These are phyloP conservation scores for Rheum nobile DNA, from an alignment of 148 eudicot species.

Conservation along the genomic window DNA sequence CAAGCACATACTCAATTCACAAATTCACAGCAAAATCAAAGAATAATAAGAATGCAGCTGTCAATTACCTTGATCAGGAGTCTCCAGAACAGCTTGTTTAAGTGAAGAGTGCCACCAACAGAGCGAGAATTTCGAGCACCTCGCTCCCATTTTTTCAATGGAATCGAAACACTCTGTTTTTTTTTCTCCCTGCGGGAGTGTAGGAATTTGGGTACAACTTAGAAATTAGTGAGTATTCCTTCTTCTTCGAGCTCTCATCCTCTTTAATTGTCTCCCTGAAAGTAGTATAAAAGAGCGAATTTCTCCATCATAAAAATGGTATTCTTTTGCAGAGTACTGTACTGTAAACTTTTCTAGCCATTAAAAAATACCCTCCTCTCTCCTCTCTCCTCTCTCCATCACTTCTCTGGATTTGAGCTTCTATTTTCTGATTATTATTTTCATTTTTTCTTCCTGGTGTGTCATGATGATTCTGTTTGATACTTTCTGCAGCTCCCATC, in stretches of 20 bases:
- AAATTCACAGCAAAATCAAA: neutral
- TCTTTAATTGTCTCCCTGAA: neutral
- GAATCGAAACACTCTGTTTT: neutral
- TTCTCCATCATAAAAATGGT: conserved; percentile 9
- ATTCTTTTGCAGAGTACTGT: conserved; percentile 2
- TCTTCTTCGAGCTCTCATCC: neutral
- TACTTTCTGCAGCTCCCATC: conserved; percentile 1
- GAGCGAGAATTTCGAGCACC: conserved; percentile 48
- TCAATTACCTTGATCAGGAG: conserved; percentile 25
- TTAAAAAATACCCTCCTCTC: neutral
- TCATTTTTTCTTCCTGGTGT: neutral
- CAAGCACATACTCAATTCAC: neutral
- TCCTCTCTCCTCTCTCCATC: neutral
- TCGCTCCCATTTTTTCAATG: conserved; percentile 29
- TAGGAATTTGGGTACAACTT: neutral
- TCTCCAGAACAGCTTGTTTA: conserved; percentile 40
- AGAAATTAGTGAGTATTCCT: neutral
- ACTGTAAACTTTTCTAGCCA: neutral
- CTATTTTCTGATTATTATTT: neutral
- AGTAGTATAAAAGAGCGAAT: conserved; percentile 7
- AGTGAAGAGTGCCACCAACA: conserved; percentile 54
- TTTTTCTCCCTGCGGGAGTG: neutral
- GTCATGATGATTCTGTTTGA: conserved; percentile 5
- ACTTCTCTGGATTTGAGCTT: conserved; percentile 5
- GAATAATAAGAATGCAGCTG: neutral